Percentiles rank a stretch among this genome's conserved stretches.
Conservation (phyloP, 805 yeast genomes). For the Blastobotrys chiropterorum region DNA sequence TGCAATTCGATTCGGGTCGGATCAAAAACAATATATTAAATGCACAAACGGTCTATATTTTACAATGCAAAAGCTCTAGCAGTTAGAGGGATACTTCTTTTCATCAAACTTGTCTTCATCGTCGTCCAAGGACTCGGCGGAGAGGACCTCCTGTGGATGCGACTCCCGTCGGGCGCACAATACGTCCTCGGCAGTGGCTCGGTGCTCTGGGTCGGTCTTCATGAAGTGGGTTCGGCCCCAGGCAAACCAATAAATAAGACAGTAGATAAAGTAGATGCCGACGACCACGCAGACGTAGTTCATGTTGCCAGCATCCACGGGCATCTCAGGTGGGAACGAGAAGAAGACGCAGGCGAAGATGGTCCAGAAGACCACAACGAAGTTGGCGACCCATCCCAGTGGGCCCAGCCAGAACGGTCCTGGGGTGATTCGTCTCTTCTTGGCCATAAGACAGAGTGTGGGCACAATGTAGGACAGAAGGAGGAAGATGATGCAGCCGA, state of each 20-base stretch:
- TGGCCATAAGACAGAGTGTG: conserved; percentile 39
- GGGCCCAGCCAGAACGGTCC: conserved; percentile 20
- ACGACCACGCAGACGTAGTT: conserved; percentile 56
- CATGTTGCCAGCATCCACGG: conserved; percentile 23
- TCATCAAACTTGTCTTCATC: neutral
- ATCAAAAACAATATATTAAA: neutral
- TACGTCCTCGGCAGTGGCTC: neutral
- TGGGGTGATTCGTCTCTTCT: conserved; percentile 44
- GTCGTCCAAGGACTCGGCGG: neutral
- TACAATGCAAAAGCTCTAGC: neutral
- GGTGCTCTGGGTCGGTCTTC: neutral
- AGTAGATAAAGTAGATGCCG: conserved; percentile 42
- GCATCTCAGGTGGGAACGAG: conserved; percentile 27
- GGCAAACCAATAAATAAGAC: conserved; percentile 48
- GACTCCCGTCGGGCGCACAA: neutral
- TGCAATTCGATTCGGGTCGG: no score
- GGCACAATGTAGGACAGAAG: conserved; percentile 56
- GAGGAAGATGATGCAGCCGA: conserved; percentile 55
- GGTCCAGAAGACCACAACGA: conserved; percentile 21
- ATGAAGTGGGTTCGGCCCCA: conserved; percentile 16
- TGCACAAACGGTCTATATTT: neutral
- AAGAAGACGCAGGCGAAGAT: conserved; percentile 22
- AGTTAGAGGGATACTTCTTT: neutral
- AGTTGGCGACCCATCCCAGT: conserved; percentile 15
- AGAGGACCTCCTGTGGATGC: neutral